Base-by-base conservation (phyloP, 768 basidiomycete genomes). In the Boletus eberwhitei region DNA sequence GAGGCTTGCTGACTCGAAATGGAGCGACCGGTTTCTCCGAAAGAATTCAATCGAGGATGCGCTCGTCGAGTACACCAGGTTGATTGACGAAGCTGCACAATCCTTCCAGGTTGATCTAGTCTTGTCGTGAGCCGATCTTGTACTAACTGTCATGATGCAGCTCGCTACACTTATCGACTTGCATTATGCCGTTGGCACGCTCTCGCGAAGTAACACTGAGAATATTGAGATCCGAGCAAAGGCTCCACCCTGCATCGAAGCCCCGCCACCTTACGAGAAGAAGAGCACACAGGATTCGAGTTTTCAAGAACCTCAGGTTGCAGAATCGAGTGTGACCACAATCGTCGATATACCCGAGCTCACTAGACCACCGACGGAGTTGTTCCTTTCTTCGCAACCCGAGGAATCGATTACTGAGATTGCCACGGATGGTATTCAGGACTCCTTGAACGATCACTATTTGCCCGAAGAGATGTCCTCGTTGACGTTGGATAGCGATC, bases 91-190 rank as follows among this genome's bases (percentile, higher is more conserved):
- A 22, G 76, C 79, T 12, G 71, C 74, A 12, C 73, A 74, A 45
- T 73, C 78, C 9, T 79, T 80, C 53, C 79, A 80, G 71, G 79
- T 77, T 3, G 12, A 51, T 35, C 8, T 41, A 8, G 17, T 39
- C 14, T 48, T 43, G 8, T 31, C 21, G 11, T 29, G 17, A 24
- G 24, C 5, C 2, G 2, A 37, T 34, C 4, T 42, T 21, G 16
- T 53, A 14, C 24, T 46, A 22, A 53, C n/a, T n/a, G 4, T 48
- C 13, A 13, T 4, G 21, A 24, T 34, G 7, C 38, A 80, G 79
- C 71, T 79, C 7, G 73, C 76, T 7, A 75, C 77, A 0, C 70
- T 80, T 5, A 79, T 81, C 38, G 73, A 77, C 45, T 72, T 81
- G 17, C 79, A 80, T 57, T 72, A 74, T 52, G 68, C 74, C 19